Conservation (phyloP, 495 filamentous ascomycete species). For the Lentithecium fluviatile region DNA sequence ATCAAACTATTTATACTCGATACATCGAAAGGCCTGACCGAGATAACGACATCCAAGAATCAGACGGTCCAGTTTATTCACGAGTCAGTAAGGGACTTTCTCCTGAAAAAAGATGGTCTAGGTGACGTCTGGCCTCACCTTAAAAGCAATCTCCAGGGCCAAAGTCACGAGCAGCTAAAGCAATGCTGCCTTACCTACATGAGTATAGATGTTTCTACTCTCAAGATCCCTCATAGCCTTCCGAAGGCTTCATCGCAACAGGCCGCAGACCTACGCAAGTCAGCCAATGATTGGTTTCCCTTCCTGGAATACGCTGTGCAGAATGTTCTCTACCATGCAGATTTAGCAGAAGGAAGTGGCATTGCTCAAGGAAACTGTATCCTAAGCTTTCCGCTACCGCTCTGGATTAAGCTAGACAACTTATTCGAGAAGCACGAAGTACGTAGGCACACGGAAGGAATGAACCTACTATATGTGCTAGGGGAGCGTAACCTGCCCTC, state of each 20-base stretch:
- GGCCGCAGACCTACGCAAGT: not conserved
- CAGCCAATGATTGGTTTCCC: not conserved
- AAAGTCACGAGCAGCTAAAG: conserved; percentile 14
- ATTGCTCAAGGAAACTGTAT: conserved; percentile 6
- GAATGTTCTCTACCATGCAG: conserved; percentile 14
- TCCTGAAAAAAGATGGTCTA: conserved; percentile 15
- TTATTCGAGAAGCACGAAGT: conserved; percentile 3
- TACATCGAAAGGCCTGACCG: conserved; percentile 19
- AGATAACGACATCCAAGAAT: not conserved
- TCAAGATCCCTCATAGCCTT: not conserved
- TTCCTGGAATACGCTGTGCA: conserved; percentile 16
- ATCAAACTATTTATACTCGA: conserved; percentile 6
- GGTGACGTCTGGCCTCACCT: not conserved
- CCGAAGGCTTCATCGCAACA: not conserved
- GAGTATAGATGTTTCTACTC: not conserved
- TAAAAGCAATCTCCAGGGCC: not conserved
- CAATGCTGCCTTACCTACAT: no score
- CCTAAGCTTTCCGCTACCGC: not conserved
- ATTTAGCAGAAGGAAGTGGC: conserved; percentile 6
- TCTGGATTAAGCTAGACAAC: conserved; percentile 11
- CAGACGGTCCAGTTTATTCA: conserved; percentile 24
- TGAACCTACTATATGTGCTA: conserved; percentile 7
- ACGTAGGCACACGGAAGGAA: not conserved
- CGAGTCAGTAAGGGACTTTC: conserved; percentile 23
- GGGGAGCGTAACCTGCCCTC: no score